Percentiles rank a stretch among this genome's conserved stretches.
phyloP scores from a whole-genome alignment of 441 rosid genomes.

The Hura crepitans region DNA sequence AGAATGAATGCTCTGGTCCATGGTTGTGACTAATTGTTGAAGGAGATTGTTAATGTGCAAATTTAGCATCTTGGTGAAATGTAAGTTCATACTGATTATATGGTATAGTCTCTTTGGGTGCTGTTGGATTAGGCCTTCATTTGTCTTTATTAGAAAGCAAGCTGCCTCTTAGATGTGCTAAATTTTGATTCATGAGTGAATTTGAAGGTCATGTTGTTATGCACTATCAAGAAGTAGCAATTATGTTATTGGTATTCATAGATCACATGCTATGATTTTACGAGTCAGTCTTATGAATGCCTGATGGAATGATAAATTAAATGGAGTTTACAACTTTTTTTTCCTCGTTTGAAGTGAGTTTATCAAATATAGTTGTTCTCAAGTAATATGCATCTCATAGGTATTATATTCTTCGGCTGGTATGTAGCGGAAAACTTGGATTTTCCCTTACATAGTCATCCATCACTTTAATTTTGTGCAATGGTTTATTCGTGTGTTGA shows the following conservation, averaged over 20 bases:
- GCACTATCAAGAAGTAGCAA: not conserved
- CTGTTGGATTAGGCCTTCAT: not conserved
- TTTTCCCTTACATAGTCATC: not conserved
- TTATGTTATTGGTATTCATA: not conserved
- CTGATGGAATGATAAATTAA: not conserved
- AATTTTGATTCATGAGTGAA: not conserved
- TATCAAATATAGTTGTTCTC: not conserved
- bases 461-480: not conserved
- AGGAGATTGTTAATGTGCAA: not conserved
- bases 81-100: no score
- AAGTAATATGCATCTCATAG: not conserved
- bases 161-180: not conserved
- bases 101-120: not conserved
- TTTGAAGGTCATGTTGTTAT: not conserved
- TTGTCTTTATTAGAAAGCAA: not conserved
- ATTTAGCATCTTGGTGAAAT: not conserved
- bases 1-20: not conserved
- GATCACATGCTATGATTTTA: not conserved
- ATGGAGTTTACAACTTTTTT: not conserved
- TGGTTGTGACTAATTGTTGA: not conserved
- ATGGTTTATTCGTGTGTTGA: slow-evolving; percentile 16
- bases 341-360: no score
- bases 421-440: not conserved
- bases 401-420: not conserved
- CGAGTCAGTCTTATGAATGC: not conserved